phyloP scores from a whole-genome alignment of 1,284 basidiomycete genomes.

The Clitocybe nebularis region DNA sequence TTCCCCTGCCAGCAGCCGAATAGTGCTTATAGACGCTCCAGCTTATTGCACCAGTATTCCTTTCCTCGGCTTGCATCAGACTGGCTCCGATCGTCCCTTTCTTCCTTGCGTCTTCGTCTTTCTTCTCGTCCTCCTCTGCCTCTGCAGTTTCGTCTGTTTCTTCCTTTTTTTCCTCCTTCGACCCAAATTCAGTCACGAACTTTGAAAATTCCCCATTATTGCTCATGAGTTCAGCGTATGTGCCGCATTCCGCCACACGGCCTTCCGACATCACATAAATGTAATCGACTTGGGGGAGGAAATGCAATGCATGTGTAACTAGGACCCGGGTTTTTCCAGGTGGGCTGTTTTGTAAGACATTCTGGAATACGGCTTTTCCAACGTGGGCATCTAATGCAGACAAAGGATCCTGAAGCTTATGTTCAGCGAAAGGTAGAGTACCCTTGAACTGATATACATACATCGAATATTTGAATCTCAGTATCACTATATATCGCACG shows the following conservation, averaged over 20 bases:
- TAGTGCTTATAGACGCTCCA: conserved; percentile 51
- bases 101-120: conserved; percentile 34
- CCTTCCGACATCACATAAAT: conserved; percentile 73
- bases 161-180: conserved; percentile 34
- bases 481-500: conserved; percentile 84
- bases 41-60: conserved; percentile 57
- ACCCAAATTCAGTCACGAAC: conserved; percentile 56
- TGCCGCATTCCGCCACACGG: conserved; percentile 71
- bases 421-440: not conserved
- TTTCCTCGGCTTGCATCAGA: conserved; percentile 66
- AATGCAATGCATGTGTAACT: conserved; percentile 81
- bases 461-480: conserved; percentile 83
- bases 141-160: conserved; percentile 21
- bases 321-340: conserved; percentile 77
- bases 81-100: conserved; percentile 35
- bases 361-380: conserved; percentile 81
- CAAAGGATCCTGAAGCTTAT: conserved; percentile 54
- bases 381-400: conserved; percentile 85
- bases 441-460: conserved; percentile 20
- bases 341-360: conserved; percentile 66
- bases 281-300: conserved; percentile 76
- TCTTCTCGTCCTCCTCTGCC: conserved; percentile 26
- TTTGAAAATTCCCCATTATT: conserved; percentile 67
- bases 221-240: conserved; percentile 64
- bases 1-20: conserved; percentile 51